Base-by-base conservation (phyloP, 1,139 yeast genomes). In the Schizosaccharomyces versatilis region DNA sequence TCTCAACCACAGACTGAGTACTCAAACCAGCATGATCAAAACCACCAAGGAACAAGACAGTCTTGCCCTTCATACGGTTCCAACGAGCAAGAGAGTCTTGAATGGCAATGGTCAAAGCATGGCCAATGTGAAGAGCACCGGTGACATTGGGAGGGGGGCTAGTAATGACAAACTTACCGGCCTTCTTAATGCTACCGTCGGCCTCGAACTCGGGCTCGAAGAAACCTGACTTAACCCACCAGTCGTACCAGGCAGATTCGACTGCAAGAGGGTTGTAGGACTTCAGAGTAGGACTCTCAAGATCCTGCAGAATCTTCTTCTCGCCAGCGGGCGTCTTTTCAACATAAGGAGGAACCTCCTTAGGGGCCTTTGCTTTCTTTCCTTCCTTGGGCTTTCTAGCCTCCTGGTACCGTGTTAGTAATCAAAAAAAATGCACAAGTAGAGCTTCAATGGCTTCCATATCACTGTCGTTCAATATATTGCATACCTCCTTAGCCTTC, bases 21-120 rank as follows among this genome's bases (percentile, higher is more conserved):
- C 96, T 94, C 69, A 90, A 88, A 75, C 99, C 99, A 38, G 98
- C 98, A 67, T 90, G 99, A 69, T 90, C 98, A 65, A 90, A 90
- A 51, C 99, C 99, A 54, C 98, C 98, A 60, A 90, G 69, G 69
- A 83, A 93, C 60, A 90, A 73, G 19, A 90, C 88, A 54, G 97
- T 86, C 70, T 84, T 84, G 56, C 98, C 98, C 70, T 81, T 81
- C 98, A 90, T 90, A 74, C 98, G 82, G 74, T 93, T 79, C 75
- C 78, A 90, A 71, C 99, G 79, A 61, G 86, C 80, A 66, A 90
- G 76, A 42, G 97, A 71, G 69, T 90, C 99, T 72, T 90, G 99
- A 66, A 90, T 83, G 51, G 97, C 75, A 60, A 88, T 85, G 19
- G 98, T 93, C 67, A 90, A 77, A 38, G 97, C 98, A 69, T 93